Evolutionary conservation across 139 green algal species (phyloP), one percentile per base, ranked within the genome.

Genomic region (Tetraselmis chui): DNA sequence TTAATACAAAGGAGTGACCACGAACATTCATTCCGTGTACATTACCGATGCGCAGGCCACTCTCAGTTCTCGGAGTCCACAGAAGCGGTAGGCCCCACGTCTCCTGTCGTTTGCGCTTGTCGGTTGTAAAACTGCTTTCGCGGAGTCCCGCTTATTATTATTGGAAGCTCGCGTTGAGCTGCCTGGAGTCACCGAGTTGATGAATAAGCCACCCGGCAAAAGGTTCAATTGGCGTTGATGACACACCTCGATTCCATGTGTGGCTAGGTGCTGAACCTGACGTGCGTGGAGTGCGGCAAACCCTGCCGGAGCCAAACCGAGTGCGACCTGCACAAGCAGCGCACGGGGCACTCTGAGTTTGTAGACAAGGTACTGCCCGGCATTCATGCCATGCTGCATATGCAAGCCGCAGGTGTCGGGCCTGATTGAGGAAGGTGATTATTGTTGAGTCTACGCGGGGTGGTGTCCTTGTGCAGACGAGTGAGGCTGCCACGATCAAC

Each of bases 231-330:
- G 5, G 18, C 77, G 80, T 83, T 90, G 87, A 83, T 93, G 2
- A 84, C 84, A 24, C 74, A 81, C 1, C 75, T 89, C 76, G 80
- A 90, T 24, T 83, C n/a, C n/a, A n/a, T n/a, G n/a, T n/a, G n/a
- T n/a, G n/a, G n/a, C n/a, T 82, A 88, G 80, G 86, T 93, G 28
- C 75, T 91, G 22, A 89, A 76, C 30, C 31, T 92, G 1, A 84
- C 79, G 30, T 98, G 94, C 86, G 85, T 75, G 0, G 83, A 88
- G 2, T 98, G 95, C 80, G 89, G 92, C 79, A 98, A 98, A 84
- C 89, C 92, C 0, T 97, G 94, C 85, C 86, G 93, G 23, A 91
- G 59, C 1, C 82, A 93, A 27, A 91, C 87, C 1, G 94, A 98
- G 83, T 81, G 87, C 27, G 91, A 94, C 1, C 78, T 97, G 82